Conservation (phyloP, 768 basidiomycete species). For the Butyriboletus loyo region DNA sequence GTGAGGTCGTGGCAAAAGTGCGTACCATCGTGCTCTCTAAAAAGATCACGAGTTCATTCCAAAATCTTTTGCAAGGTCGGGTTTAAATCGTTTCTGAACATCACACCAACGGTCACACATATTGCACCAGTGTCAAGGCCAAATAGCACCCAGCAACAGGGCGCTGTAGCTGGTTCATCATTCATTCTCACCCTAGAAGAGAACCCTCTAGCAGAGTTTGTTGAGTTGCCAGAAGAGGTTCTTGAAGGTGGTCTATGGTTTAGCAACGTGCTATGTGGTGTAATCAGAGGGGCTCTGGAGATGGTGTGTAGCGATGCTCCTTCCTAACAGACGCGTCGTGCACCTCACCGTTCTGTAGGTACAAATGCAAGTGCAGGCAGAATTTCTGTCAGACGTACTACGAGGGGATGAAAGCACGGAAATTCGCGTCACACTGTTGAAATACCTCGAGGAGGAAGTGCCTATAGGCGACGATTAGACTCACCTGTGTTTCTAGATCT, state of each 20-base stretch:
- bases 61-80: slow-evolving; percentile 62
- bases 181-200: slow-evolving; percentile 91
- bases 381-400: slow-evolving; percentile 86
- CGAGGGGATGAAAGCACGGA: slow-evolving; percentile 94
- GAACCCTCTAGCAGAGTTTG: slow-evolving; percentile 95
- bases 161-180: slow-evolving; percentile 46
- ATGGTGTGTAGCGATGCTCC: slow-evolving; percentile 62
- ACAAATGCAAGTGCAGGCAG: slow-evolving; percentile 91
- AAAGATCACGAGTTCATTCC: not conserved
- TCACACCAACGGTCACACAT: slow-evolving; percentile 81
- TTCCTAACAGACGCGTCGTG: slow-evolving; percentile 1
- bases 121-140: slow-evolving; percentile 52
- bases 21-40: slow-evolving; percentile 11
- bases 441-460: slow-evolving; percentile 94
- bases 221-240: slow-evolving; percentile 91
- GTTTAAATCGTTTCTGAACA: slow-evolving; percentile 96
- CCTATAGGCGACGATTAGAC: slow-evolving; percentile 86
- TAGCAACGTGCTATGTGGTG: slow-evolving; percentile 94
- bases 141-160: slow-evolving; percentile 39
- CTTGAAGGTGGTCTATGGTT: slow-evolving; percentile 95
- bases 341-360: slow-evolving; percentile 51
- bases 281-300: slow-evolving; percentile 88
- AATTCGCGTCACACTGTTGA: slow-evolving; percentile 84
- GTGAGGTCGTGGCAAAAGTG: slow-evolving; percentile 94
- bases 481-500: slow-evolving; percentile 19